phyloP scores from a whole-genome alignment of 2,329 filamentous ascomycete species.

The Neonectria sp. region DNA sequence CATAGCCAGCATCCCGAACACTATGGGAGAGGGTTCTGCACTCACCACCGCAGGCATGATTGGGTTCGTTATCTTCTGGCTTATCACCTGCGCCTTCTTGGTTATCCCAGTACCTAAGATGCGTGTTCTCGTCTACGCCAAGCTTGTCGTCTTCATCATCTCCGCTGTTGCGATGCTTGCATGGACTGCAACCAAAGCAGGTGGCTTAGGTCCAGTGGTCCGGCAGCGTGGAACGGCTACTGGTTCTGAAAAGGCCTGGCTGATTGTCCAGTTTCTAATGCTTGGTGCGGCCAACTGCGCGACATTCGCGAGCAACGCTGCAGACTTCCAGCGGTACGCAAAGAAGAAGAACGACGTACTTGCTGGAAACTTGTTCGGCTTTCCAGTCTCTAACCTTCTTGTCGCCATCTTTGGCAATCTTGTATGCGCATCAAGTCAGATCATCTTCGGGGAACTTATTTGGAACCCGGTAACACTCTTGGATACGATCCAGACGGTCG shows the following conservation, averaged over 20 bases:
- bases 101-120: constrained; percentile 50
- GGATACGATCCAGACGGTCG: constrained; percentile 5
- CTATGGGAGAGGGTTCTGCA: constrained; percentile 57
- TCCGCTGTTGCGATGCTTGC: constrained; percentile 56
- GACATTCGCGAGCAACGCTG: constrained; percentile 19
- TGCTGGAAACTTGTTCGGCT: constrained; percentile 14
- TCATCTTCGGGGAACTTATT: constrained; percentile 16
- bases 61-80: constrained; percentile 58
- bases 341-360: constrained; percentile 20
- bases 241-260: constrained; percentile 14
- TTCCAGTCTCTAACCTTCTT: constrained; percentile 15
- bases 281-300: constrained; percentile 19
- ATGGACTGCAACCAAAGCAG: constrained; percentile 46
- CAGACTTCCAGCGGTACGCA: constrained; percentile 22
- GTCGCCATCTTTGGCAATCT: constrained; percentile 19
- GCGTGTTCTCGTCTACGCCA: constrained; percentile 35
- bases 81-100: constrained; percentile 57
- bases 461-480: constrained; percentile 22
- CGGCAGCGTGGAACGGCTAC: constrained; percentile 9
- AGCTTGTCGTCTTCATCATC: constrained; percentile 54
- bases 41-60: constrained; percentile 59
- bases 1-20: constrained; percentile 57
- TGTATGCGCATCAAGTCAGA: constrained; percentile 19
- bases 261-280: constrained; percentile 10
- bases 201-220: constrained; percentile 19